Evolutionary conservation across 1,284 basidiomycete genomes (phyloP), one percentile per base, ranked within the genome.

Genomic region (Leccinum pallidistipes): DNA sequence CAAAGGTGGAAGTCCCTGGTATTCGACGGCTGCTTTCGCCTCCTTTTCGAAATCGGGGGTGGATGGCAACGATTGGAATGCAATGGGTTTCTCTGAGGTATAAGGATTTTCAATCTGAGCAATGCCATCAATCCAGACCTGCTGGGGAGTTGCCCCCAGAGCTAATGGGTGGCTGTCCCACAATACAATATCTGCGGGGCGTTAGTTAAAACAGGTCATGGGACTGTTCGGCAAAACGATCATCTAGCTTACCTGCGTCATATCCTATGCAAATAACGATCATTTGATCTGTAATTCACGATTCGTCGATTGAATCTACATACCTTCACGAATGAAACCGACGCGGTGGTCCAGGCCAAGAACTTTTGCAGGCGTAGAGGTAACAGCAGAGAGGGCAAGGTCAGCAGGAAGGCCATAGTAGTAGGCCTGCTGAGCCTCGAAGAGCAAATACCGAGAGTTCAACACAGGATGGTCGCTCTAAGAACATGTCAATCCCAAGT

Each of bases 351-450:
- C 88, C 61, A 91, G 78, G 1, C 94, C 95, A 62, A 94, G 79
- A 2, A 88, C 82, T 43, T 80, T 82, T 1, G 95, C 94, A 1
- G 95, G 87, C 11, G 87, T 90, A 1, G 88, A 86, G 0, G 87
- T 97, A 16, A 97, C 88, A 3, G 91, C 80, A 3, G 87, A 81
- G 10, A 95, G 75, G 5, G 90, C 88, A 31, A 88, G 74, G 65
- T 87, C 79, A 11, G 77, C 74, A 1, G 83, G 74, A 43, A 90
- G 76, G 10, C 87, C 86, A 66, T 86, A 96, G 71, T 90, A 90
- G 69, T 95, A 87, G 1, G 91, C 93, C 73, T 95, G 92, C 60
- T 93, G 91, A 0, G 95, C 94, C 75, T 97, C 94, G 69, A 87
- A 88, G 2, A 94, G 72, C 10, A 97, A 78, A 71, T 87, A 86